A percentile compares a stretch with the other conserved stretches of the same genome.
Evolutionary conservation across 2,329 filamentous ascomycete genomes (phyloP).

Genomic region (Cladosporium cucumerinum): DNA sequence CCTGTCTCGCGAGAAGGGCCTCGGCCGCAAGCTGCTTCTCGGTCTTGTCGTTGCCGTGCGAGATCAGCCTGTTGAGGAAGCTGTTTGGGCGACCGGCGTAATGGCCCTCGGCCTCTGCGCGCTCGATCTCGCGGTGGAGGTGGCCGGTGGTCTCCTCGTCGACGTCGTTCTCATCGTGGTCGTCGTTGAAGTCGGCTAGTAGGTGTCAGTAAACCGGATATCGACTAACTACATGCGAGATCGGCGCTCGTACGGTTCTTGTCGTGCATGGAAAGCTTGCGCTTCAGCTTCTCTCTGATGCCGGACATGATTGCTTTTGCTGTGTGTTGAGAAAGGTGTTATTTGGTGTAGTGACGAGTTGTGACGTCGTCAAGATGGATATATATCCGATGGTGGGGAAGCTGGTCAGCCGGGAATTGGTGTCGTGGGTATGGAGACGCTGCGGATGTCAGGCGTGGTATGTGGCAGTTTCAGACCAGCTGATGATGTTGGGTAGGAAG

Average conservation of each 20-base stretch:
- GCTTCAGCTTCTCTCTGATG: slow-evolving; percentile 37
- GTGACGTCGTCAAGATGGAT: slow-evolving; percentile 5
- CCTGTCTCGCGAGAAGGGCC: slow-evolving; percentile 2
- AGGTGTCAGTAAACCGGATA: background rate
- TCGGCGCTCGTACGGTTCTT: slow-evolving; percentile 31
- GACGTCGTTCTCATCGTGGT: slow-evolving; percentile 33
- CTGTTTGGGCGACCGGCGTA: slow-evolving; percentile 34
- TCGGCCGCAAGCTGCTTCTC: slow-evolving; percentile 34
- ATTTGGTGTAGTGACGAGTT: background rate
- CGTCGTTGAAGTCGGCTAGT: slow-evolving; percentile 31
- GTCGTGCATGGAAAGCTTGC: slow-evolving; percentile 37
- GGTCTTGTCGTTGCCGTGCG: slow-evolving; percentile 40
- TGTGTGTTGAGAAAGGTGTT: slow-evolving; percentile 1
- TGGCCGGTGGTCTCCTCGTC: slow-evolving; percentile 39
- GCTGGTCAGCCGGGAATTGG: background rate
- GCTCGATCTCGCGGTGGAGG: slow-evolving; percentile 35
- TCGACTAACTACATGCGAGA: background rate
- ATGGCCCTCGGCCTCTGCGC: slow-evolving; percentile 33
- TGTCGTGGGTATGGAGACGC: background rate
- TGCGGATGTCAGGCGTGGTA: background rate
- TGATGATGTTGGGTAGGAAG: slow-evolving; percentile 13
- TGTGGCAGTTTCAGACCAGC: slow-evolving; percentile 10
- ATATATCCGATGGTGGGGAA: slow-evolving; percentile 2
- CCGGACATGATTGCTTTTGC: slow-evolving; percentile 29
- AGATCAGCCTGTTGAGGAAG: slow-evolving; percentile 38